Percentiles rank a stretch among this genome's conserved stretches.
Evolutionary conservation across 768 basidiomycete species (phyloP).

Genomic region (Mycena amicta): DNA sequence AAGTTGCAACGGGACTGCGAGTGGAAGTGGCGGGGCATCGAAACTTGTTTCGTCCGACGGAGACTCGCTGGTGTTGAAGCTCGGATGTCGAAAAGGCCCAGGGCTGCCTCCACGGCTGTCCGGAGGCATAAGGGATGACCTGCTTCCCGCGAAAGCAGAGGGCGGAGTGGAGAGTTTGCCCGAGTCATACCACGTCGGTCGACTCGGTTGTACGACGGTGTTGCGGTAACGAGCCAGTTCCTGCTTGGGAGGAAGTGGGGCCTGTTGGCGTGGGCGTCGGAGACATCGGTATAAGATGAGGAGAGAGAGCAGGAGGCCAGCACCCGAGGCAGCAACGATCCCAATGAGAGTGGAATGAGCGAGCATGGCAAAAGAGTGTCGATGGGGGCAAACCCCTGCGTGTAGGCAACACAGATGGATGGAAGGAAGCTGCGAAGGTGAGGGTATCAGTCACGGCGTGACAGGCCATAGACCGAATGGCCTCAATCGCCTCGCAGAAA

Average conservation of each 20-base stretch:
- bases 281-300: slow-evolving; percentile 41
- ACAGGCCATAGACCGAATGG: neutral
- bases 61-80: slow-evolving; percentile 19
- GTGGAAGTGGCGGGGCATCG: slow-evolving; percentile 11
- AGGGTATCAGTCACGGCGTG: neutral
- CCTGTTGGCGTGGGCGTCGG: slow-evolving; percentile 34
- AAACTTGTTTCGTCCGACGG: slow-evolving; percentile 21
- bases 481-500: slow-evolving; percentile 27
- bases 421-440: too few relatives aligned
- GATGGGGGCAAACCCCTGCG: too few relatives aligned
- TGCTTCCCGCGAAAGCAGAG: slow-evolving; percentile 27
- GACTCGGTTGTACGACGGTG: slow-evolving; percentile 24
- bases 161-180: slow-evolving; percentile 24
- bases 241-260: slow-evolving; percentile 66
- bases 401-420: too few relatives aligned
- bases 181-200: slow-evolving; percentile 27
- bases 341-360: slow-evolving; percentile 41
- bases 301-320: slow-evolving; percentile 38
- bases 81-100: slow-evolving; percentile 15
- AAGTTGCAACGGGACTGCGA: slow-evolving; percentile 22
- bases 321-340: slow-evolving; percentile 49
- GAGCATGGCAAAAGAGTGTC: slow-evolving; percentile 3
- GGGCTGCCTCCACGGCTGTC: slow-evolving; percentile 17
- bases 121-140: slow-evolving; percentile 33
- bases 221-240: slow-evolving; percentile 64